These are phyloP conservation scores for Spinellus fusiger DNA, from an alignment of 192 early-diverging fungal species.

Conservation along the genomic window DNA sequence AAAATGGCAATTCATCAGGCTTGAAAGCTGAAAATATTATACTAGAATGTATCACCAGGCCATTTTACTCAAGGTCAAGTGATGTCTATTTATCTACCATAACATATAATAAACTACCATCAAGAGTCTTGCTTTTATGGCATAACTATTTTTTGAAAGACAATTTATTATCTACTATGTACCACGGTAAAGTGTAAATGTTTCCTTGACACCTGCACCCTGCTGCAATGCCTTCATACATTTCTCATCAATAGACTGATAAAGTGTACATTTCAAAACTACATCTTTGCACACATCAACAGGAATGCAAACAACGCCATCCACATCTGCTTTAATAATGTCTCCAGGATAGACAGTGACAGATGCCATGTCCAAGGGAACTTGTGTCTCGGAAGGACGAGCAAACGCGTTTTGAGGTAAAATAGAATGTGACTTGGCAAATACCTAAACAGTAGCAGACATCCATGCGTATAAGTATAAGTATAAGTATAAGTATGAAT, in stretches of 20 bases:
- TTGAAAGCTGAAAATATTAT: too few species aligned
- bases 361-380: constrained; percentile 41
- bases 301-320: constrained; percentile 53
- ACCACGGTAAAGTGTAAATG: constrained; percentile 46
- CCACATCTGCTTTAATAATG: constrained; percentile 48
- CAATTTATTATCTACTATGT: background rate
- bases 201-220: constrained; percentile 39
- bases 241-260: constrained; percentile 40
- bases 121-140: too few species aligned
- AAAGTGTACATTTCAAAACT: constrained; percentile 38
- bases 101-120: too few species aligned
- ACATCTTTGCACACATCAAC: constrained; percentile 35
- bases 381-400: constrained; percentile 37
- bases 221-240: constrained; percentile 43
- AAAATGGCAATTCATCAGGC: too few species aligned
- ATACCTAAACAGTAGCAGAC: constrained; percentile 33
- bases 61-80: too few species aligned
- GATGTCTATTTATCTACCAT: too few species aligned
- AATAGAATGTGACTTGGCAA: constrained; percentile 45
- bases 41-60: too few species aligned
- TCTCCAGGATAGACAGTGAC: constrained; percentile 46
- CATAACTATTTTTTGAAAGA: too few species aligned
- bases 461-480: too few species aligned
- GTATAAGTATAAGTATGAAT: too few species aligned
- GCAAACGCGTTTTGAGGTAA: constrained; percentile 41